phyloP scores from a whole-genome alignment of 768 basidiomycete species.

The Ramaria sp. region DNA sequence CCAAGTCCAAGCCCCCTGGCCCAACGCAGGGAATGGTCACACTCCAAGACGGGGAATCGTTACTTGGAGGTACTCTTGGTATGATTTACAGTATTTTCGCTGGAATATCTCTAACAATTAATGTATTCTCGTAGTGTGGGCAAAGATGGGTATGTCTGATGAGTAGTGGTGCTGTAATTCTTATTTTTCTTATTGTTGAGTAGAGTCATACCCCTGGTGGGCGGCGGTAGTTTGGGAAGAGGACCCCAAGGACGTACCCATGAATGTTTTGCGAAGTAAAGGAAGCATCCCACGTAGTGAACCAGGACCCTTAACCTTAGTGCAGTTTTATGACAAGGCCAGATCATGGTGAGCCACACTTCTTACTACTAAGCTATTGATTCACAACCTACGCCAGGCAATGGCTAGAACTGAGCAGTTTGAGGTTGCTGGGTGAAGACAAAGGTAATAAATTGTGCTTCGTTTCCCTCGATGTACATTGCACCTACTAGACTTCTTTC shows the following conservation, averaged over 20 bases:
- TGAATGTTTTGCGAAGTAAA: constrained; percentile 18
- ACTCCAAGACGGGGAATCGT: neutral
- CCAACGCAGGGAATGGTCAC: neutral
- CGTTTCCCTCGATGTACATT: neutral
- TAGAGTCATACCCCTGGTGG: constrained; percentile 83
- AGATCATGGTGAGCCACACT: constrained; percentile 43
- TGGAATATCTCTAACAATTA: constrained; percentile 5
- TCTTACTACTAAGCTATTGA: neutral
- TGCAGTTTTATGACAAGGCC: constrained; percentile 71
- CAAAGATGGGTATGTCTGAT: constrained; percentile 49
- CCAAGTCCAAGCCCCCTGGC: neutral
- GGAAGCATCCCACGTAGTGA: constrained; percentile 23
- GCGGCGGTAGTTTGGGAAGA: constrained; percentile 68
- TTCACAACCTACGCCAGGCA: constrained; percentile 34
- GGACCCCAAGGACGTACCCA: constrained; percentile 48
- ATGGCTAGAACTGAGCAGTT: constrained; percentile 42
- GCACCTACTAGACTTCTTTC: neutral
- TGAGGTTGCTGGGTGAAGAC: constrained; percentile 63
- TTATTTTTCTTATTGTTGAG: neutral
- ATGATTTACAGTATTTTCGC: neutral
- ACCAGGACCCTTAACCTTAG: constrained; percentile 42
- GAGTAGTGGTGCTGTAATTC: neutral
- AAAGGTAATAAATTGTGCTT: constrained; percentile 32
- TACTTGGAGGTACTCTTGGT: constrained; percentile 7
- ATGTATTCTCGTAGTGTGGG: constrained; percentile 53